phyloP scores from a whole-genome alignment of 2,329 filamentous ascomycete genomes.

The Fusarium anthophilum region DNA sequence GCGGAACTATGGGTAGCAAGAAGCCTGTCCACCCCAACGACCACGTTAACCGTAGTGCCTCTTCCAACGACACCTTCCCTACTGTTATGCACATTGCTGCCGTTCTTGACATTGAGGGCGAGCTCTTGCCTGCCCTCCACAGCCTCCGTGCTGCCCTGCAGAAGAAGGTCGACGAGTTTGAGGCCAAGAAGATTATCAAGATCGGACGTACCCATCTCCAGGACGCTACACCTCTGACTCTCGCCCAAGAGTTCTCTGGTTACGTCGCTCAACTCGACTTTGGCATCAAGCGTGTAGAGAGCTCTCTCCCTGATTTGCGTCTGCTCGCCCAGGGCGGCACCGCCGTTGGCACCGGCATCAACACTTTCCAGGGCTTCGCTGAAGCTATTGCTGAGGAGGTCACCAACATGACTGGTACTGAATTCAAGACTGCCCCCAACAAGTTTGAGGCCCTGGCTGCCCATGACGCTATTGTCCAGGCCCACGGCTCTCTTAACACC shows the following conservation, averaged over 20 bases:
- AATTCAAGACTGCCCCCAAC: slow-evolving; percentile 97
- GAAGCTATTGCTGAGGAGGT: slow-evolving; percentile 93
- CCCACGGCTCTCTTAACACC: slow-evolving; percentile 92
- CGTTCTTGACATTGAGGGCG: slow-evolving; percentile 88
- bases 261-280: slow-evolving; percentile 95
- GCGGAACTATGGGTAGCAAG: slow-evolving; percentile 93
- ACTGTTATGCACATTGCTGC: slow-evolving; percentile 99
- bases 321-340: slow-evolving; percentile 95
- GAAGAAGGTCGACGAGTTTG: slow-evolving; percentile 88
- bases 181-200: slow-evolving; percentile 92
- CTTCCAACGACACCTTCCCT: slow-evolving; percentile 98
- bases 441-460: slow-evolving; percentile 98
- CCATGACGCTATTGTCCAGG: slow-evolving; percentile 95
- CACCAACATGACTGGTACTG: slow-evolving; percentile 87
- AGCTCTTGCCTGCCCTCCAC: slow-evolving; percentile 83
- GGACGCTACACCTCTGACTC: slow-evolving; percentile 93
- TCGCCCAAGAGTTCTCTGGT: slow-evolving; percentile 97
- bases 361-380: slow-evolving; percentile 96
- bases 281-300: slow-evolving; percentile 87
- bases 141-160: slow-evolving; percentile 86
- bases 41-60: slow-evolving; percentile 99
- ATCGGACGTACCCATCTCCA: slow-evolving; percentile 98
- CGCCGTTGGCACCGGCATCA: slow-evolving; percentile 95
- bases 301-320: slow-evolving; percentile 82
- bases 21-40: slow-evolving; percentile 99